Evolutionary conservation across 2,329 filamentous ascomycete genomes (phyloP).

Genomic region (Periglandula ipomoeae): DNA sequence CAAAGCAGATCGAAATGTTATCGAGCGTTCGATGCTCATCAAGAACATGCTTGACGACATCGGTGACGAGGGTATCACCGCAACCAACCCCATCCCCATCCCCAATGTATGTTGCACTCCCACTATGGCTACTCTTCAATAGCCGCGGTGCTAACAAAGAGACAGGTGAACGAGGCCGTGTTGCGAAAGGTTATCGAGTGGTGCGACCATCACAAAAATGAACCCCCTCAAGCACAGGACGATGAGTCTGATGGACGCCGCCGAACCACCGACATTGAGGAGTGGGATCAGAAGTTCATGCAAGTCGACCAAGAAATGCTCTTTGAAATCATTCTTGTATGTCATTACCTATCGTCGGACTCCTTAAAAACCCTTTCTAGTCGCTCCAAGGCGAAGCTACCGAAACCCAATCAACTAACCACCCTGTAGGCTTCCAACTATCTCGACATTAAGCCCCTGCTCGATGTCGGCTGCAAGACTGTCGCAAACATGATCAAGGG

Average conservation of each 20-base stretch:
- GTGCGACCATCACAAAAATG: conserved; percentile 90
- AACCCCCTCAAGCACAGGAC: conserved; percentile 72
- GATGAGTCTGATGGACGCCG: conserved; percentile 91
- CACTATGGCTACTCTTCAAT: neutral
- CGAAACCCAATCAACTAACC: neutral
- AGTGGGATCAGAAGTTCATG: conserved; percentile 99
- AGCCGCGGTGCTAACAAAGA: neutral
- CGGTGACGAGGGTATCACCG: conserved; percentile 49
- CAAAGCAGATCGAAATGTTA: conserved; percentile 63
- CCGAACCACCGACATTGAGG: conserved; percentile 98
- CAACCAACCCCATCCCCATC: conserved; percentile 69
- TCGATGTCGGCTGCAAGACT: conserved; percentile 93
- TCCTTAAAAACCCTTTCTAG: too few species aligned
- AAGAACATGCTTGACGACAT: conserved; percentile 98
- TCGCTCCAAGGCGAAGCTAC: too few species aligned
- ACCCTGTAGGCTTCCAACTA: conserved; percentile 81
- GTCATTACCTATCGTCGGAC: too few species aligned
- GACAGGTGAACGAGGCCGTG: conserved; percentile 83
- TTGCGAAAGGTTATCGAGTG: conserved; percentile 96
- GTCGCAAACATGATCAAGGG: conserved; percentile 99
- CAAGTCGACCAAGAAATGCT: conserved; percentile 99
- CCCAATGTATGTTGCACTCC: conserved; percentile 64
- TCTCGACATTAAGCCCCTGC: conserved; percentile 94
- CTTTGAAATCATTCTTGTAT: conserved; percentile 94
- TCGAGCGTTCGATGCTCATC: conserved; percentile 87